Base-by-base conservation (phyloP, 768 basidiomycete species). In the Termitomyces sp. region DNA sequence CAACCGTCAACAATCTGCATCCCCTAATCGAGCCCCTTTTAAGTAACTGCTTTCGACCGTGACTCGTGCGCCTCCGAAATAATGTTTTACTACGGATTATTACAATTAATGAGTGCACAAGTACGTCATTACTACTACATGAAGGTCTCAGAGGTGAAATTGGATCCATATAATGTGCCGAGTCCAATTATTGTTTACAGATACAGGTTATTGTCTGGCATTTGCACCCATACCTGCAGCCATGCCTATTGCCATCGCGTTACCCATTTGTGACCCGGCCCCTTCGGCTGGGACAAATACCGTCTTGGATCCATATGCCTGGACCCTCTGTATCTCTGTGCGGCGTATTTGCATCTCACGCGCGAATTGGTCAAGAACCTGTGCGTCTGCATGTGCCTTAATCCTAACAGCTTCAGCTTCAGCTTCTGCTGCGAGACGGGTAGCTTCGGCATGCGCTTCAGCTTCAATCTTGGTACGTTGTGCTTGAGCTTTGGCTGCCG, bases 391-490 rank as follows among this genome's bases (percentile, higher is more conserved):
- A 3, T 71, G 60, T 0, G 87, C 84, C 64, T 83, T 88, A 64
- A 83, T 80, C 39, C 81, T 80, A 46, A 84, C 74, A 0, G 90
- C 86, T 60, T 79, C 79, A 0, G 89, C 86, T 12, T 91, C 88
- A 1, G 92, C 91, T 60, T 87, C 80, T 1, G 88, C 88, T 6
- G 82, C 80, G 59, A 92, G 67, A n/a, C 84, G 79, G 1, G 85
- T 91, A 2, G 90, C 90, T 66, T 90, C 84, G 1, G 90, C 89
- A 46, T 86, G 79, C 1, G 91, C 91, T 62, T 85, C 79, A 4
- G 92, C 89, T 62, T 87, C 86, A 55, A 93, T 89, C 65, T 79
- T 90, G 74, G 71, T 83, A 78, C 64, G 79, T 64, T 81, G 71
- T 5, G 92, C 90, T 57, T 83, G 81, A 3, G 90, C 89, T 65